A percentile compares a stretch with the other conserved stretches of the same genome.
Conservation (phyloP, 352 stramenopile species). For the Achlya hypogyna region DNA sequence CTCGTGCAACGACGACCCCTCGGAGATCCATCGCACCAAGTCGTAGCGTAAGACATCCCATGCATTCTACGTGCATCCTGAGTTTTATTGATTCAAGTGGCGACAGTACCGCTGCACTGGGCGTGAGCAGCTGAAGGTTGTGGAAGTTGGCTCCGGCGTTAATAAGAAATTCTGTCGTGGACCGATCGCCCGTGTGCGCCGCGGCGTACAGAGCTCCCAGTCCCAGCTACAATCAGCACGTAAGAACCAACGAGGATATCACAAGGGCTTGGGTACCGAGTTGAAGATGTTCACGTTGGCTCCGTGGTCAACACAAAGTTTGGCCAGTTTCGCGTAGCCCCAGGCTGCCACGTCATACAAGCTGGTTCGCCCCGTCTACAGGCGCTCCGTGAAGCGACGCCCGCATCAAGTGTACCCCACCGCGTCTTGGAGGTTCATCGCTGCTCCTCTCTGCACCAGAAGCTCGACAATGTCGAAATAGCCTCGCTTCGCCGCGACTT, state of each 20-base stretch:
- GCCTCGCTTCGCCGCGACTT: not conserved
- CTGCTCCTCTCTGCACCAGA: not conserved
- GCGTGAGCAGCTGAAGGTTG: not conserved
- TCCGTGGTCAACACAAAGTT: not conserved
- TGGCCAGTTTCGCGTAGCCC: not conserved
- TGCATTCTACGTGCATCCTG: not conserved
- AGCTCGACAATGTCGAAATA: not conserved
- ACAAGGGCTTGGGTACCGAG: not conserved
- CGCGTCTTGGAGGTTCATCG: not conserved
- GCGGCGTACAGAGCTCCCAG: not conserved
- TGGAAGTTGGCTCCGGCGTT: not conserved
- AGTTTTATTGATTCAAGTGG: not conserved
- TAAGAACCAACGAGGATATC: not conserved
- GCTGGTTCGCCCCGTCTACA: not conserved
- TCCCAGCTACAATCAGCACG: not conserved
- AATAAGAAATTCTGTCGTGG: not conserved
- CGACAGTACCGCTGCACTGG: not conserved
- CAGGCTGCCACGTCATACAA: not conserved
- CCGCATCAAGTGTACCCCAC: not conserved
- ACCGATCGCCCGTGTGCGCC: not conserved
- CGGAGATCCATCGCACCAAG: no score
- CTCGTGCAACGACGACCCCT: no score
- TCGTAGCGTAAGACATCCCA: no score
- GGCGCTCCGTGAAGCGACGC: not conserved
- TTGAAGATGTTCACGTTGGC: not conserved